Base-by-base conservation (phyloP, 139 green algal species). In the Volvox reticuliferus region DNA sequence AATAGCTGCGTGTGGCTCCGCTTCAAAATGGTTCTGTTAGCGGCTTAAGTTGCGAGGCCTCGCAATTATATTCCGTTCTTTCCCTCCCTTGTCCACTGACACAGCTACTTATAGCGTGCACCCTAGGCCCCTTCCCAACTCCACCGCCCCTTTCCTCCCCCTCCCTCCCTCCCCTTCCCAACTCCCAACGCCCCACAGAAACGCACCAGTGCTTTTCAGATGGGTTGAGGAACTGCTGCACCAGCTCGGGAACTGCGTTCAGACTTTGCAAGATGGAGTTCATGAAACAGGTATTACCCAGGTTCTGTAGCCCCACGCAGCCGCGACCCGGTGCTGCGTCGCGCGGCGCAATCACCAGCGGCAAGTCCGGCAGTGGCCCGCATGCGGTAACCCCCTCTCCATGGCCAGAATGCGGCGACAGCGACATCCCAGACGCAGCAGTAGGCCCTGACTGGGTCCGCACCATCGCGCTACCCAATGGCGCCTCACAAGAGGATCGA, bases 231-330 rank as follows among this genome's bases (percentile, higher is more conserved):
- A 88, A 88, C 21, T 80, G 67, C 83, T 80, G 44, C 30, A 95
- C 93, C 20, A 96, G 76, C 89, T 95, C 93, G 5, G 93, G 94
- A 32, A 96, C 80, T 5, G 83, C 90, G 79, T 94, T 89, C 36
- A 97, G 89, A 44, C n/a, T 93, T 91, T 97, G 96, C 88, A 98
- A 88, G 30, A 96, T 95, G 90, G 86, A 93, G 92, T 98, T 98
- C 92, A 97, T 96, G 88, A 97, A 98, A 92, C 97, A 98, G 17
- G 97, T 98, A 93, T 98, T 98, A 86, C 97, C 97, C 81, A 98
- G 89, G 92, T 98, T 98, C 30, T 88, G 19, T 78, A 99, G 91
- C 18, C 97, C 97, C 14, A 95, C 92, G 77, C 91, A 93, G 67
- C 93, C 95, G 28, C 65, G 75, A 44, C 87, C 88, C 1, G 87